Conservation (phyloP, 1,284 basidiomycete species). For the Psilocybe mexicana region DNA sequence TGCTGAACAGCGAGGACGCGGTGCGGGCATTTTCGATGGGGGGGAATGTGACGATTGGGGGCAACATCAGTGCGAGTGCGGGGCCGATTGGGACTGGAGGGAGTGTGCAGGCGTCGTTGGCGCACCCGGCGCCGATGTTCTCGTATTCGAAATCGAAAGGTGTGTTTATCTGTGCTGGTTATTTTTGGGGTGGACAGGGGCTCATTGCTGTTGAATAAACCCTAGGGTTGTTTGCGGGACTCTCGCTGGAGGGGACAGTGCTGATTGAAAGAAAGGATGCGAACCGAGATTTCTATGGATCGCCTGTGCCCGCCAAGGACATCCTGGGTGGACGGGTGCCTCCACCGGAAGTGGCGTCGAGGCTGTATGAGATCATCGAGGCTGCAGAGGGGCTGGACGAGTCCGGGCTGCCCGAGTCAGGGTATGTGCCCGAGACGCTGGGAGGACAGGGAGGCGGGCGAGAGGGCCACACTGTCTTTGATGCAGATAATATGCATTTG, state of each 20-base stretch:
- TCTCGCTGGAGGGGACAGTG: conserved; percentile 93
- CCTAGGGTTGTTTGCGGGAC: conserved; percentile 89
- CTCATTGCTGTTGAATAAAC: not conserved
- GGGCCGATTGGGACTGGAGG: conserved; percentile 97
- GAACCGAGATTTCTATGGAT: conserved; percentile 95
- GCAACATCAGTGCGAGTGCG: conserved; percentile 81
- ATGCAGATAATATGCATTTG: conserved; percentile 48
- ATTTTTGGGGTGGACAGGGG: not conserved
- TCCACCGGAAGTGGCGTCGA: conserved; percentile 92
- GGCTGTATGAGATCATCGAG: conserved; percentile 95
- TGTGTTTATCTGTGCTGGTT: conserved; percentile 29
- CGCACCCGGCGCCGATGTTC: conserved; percentile 96
- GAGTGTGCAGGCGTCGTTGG: conserved; percentile 83
- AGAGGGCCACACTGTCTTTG: conserved; percentile 62
- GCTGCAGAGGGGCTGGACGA: conserved; percentile 82
- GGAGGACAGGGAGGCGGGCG: conserved; percentile 57
- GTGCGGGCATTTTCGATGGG: conserved; percentile 94
- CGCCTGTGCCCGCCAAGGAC: conserved; percentile 84
- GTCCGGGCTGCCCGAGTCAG: conserved; percentile 73
- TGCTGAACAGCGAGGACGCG: conserved; percentile 96
- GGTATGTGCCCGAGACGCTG: conserved; percentile 74
- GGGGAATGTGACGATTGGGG: conserved; percentile 96
- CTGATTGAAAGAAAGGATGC: conserved; percentile 95
- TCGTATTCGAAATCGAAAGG: conserved; percentile 96
- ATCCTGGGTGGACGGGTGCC: conserved; percentile 93